Evolutionary conservation across 305 asterid species (phyloP).

Genomic region (Plantago rigida): DNA sequence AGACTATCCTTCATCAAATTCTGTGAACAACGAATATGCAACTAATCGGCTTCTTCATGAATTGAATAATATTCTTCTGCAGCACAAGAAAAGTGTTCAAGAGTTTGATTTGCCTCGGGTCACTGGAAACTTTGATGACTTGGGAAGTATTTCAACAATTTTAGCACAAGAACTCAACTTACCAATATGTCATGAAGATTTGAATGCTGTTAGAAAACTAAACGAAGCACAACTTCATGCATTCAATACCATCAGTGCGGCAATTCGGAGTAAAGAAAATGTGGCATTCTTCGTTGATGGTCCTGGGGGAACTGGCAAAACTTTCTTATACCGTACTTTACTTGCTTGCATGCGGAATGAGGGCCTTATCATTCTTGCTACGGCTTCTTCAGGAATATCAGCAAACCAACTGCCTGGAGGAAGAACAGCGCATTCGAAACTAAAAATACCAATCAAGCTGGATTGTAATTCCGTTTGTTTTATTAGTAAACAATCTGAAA

Average conservation of each 20-base stretch:
- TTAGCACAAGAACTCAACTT: neutral
- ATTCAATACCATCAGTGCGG: neutral
- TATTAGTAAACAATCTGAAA: neutral
- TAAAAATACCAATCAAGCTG: neutral
- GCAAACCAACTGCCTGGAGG: neutral
- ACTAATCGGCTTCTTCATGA: neutral
- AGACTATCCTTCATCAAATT: neutral
- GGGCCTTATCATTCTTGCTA: neutral
- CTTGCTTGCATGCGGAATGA: neutral
- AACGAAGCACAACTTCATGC: neutral
- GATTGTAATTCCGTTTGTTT: neutral
- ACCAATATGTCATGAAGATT: neutral
- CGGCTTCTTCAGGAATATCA: neutral
- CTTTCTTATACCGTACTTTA: neutral
- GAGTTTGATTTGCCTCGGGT: neutral
- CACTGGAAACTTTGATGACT: neutral
- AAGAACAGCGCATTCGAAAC: neutral
- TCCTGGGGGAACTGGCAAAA: neutral
- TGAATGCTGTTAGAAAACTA: neutral
- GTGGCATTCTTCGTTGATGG: neutral
- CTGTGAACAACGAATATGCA: neutral
- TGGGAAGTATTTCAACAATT: too few relatives aligned
- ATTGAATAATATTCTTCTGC: neutral
- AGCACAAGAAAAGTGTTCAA: neutral
- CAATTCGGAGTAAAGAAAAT: neutral